Evolutionary conservation across 192 early-diverging fungal genomes (phyloP).

Genomic region (Coemansia sp.): DNA sequence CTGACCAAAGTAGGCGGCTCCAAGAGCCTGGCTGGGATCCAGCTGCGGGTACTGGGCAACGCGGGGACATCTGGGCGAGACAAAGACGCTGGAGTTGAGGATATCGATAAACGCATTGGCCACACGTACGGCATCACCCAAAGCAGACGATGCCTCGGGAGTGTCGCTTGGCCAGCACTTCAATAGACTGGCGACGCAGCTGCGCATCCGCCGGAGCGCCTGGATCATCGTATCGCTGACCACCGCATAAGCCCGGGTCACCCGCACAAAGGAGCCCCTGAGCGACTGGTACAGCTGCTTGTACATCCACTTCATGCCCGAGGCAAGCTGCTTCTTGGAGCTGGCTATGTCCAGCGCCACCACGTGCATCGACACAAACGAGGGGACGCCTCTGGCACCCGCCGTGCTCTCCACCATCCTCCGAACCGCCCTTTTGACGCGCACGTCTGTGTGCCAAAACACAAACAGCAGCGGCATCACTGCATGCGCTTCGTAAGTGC

Average conservation of each 20-base stretch:
- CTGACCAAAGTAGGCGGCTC: constrained; percentile 19
- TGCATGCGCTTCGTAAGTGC: no score
- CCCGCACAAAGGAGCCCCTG: constrained; percentile 13
- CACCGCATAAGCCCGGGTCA: constrained; percentile 16
- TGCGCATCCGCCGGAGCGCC: constrained; percentile 22
- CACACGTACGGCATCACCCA: constrained; percentile 28
- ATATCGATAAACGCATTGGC: constrained; percentile 23
- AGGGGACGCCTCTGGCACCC: constrained; percentile 10
- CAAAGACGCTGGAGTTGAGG: constrained; percentile 20
- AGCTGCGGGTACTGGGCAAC: constrained; percentile 9
- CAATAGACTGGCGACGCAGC: constrained; percentile 15
- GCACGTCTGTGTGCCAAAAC: constrained; percentile 33
- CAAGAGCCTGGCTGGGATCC: neutral
- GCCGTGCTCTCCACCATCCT: constrained; percentile 17
- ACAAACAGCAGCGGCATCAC: constrained; percentile 26
- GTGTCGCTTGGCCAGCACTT: neutral
- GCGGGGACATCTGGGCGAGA: neutral
- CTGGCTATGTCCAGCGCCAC: constrained; percentile 25
- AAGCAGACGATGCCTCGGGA: constrained; percentile 5
- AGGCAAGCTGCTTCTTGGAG: constrained; percentile 36
- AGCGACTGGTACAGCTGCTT: constrained; percentile 22
- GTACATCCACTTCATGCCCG: constrained; percentile 35
- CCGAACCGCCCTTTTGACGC: constrained; percentile 12
- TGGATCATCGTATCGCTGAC: constrained; percentile 16
- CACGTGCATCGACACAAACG: constrained; percentile 9